A percentile compares a stretch with the other conserved stretches of the same genome.
These are phyloP conservation scores for Jasminum sambac DNA, from an alignment of 257 asterid species.

Conservation along the genomic window DNA sequence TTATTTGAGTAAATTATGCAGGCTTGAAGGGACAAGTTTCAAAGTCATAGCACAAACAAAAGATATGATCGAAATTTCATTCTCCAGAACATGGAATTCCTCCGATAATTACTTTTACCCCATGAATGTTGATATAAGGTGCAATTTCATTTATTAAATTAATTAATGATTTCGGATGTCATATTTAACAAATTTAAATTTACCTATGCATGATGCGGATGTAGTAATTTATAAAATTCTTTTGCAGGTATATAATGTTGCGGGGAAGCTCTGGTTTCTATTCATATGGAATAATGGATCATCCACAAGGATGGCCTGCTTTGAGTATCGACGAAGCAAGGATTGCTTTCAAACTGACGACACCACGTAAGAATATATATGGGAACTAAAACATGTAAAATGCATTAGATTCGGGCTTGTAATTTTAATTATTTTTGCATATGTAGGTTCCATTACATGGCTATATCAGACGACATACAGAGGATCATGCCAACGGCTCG, in stretches of 20 bases:
- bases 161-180: not conserved
- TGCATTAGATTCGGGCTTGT: not conserved
- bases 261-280: constrained; percentile 38
- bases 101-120: constrained; percentile 17
- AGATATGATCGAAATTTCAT: constrained; percentile 37
- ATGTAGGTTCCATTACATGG: constrained; percentile 72
- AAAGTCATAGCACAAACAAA: constrained; percentile 24
- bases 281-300: constrained; percentile 36
- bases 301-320: constrained; percentile 36
- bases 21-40: constrained; percentile 32
- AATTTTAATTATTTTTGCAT: not conserved
- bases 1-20: constrained; percentile 10
- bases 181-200: not conserved
- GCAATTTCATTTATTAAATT: not conserved
- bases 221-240: not conserved
- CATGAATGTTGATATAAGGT: constrained; percentile 39
- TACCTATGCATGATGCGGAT: not conserved
- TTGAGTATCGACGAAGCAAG: constrained; percentile 26
- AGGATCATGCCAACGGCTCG: constrained; percentile 56
- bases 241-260: constrained; percentile 30
- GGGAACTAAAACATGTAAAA: not conserved
- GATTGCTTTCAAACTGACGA: constrained; percentile 34
- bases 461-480: constrained; percentile 61
- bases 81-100: constrained; percentile 35
- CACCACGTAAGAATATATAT: constrained; percentile 14